These are phyloP conservation scores for Colletotrichum tropicale DNA, from an alignment of 2,329 filamentous ascomycete species.

Conservation along the genomic window DNA sequence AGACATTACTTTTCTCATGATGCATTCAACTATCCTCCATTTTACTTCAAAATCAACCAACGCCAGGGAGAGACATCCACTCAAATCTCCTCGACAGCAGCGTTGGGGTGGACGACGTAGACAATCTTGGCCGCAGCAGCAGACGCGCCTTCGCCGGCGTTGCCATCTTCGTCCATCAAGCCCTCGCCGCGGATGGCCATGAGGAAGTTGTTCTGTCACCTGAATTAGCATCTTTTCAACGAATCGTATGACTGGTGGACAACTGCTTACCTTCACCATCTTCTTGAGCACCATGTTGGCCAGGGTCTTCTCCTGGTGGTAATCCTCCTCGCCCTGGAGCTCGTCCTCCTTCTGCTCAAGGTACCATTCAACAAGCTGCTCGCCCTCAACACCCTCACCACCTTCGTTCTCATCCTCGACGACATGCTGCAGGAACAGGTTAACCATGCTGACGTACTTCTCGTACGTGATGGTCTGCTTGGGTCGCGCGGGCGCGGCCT, in stretches of 20 bases:
- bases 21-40: background rate
- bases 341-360: slow-evolving; percentile 89
- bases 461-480: slow-evolving; percentile 95
- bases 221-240: slow-evolving; percentile 51
- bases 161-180: slow-evolving; percentile 49
- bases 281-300: slow-evolving; percentile 88
- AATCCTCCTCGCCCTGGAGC: slow-evolving; percentile 76
- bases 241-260: slow-evolving; percentile 45
- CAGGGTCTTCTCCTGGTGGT: slow-evolving; percentile 75
- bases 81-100: slow-evolving; percentile 73
- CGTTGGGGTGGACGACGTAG: slow-evolving; percentile 95
- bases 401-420: slow-evolving; percentile 78
- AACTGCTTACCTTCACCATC: slow-evolving; percentile 77
- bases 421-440: slow-evolving; percentile 81
- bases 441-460: slow-evolving; percentile 91
- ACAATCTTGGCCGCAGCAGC: slow-evolving; percentile 59
- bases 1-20: slow-evolving; percentile 5
- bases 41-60: background rate
- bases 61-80: background rate
- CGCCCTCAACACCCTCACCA: slow-evolving; percentile 84
- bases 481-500: slow-evolving; percentile 46
- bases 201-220: slow-evolving; percentile 77
- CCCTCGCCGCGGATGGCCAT: slow-evolving; percentile 75
- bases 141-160: slow-evolving; percentile 47
- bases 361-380: slow-evolving; percentile 86